Conservation (phyloP, 129 eudicot species). For the Glebionis coronaria region DNA sequence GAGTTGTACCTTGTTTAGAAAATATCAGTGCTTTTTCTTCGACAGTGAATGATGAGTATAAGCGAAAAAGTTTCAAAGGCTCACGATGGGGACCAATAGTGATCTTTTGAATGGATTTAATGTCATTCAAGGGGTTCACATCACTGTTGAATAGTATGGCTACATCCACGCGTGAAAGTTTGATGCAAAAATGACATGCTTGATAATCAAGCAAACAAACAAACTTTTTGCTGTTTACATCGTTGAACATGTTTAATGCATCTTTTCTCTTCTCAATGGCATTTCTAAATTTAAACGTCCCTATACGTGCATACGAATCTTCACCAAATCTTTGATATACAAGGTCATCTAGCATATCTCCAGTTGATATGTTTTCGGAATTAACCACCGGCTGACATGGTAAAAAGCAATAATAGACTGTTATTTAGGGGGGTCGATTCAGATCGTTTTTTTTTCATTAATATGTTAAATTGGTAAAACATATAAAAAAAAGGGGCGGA, state of each 20-base stretch:
- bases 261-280: slow-evolving; percentile 26
- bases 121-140: too few species aligned
- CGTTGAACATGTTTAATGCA: not conserved
- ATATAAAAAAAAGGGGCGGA: not conserved
- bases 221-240: not conserved
- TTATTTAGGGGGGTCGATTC: not conserved
- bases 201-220: too few species aligned
- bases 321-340: slow-evolving; percentile 58
- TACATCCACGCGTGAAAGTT: too few species aligned
- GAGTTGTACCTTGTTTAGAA: too few species aligned
- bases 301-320: slow-evolving; percentile 52
- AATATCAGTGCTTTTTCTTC: too few species aligned
- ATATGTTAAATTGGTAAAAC: not conserved
- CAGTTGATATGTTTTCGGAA: slow-evolving; percentile 44
- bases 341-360: slow-evolving; percentile 69
- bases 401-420: not conserved
- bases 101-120: too few species aligned
- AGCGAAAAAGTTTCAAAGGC: too few species aligned
- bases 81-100: too few species aligned
- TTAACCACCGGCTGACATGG: slow-evolving; percentile 37
- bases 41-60: too few species aligned
- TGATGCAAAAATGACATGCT: too few species aligned
- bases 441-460: not conserved
- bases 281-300: slow-evolving; percentile 16
- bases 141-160: too few species aligned